Evolutionary conservation across 1,284 basidiomycete genomes (phyloP).

Genomic region (Malassezia brasiliensis): DNA sequence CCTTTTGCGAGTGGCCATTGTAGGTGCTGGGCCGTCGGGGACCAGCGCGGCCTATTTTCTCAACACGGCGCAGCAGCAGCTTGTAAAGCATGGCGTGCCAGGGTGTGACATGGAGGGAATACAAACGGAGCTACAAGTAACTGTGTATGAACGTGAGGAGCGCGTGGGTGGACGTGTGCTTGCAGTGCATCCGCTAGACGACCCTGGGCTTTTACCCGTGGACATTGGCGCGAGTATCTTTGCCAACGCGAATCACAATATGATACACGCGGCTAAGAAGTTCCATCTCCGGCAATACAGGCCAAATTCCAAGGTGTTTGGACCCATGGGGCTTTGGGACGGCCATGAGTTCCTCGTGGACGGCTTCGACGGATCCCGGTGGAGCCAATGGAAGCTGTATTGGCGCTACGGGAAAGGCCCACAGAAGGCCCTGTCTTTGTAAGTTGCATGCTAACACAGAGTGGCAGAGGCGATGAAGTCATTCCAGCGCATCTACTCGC

Average conservation of each 20-base stretch:
- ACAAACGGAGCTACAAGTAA: conserved; percentile 55
- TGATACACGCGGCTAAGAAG: conserved; percentile 24
- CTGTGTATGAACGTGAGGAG: conserved; percentile 66
- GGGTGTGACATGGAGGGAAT: background rate
- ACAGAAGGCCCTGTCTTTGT: conserved; percentile 52
- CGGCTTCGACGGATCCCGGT: conserved; percentile 33
- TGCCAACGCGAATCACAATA: conserved; percentile 67
- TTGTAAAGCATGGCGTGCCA: background rate
- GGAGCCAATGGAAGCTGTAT: conserved; percentile 37
- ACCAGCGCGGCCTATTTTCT: conserved; percentile 81
- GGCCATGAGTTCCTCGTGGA: conserved; percentile 52
- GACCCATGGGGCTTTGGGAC: conserved; percentile 60
- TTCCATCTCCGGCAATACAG: conserved; percentile 17
- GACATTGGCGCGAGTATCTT: conserved; percentile 84
- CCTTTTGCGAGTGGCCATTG: conserved; percentile 58
- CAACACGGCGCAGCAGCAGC: conserved; percentile 50
- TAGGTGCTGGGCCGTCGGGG: conserved; percentile 82
- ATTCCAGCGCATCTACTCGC: conserved; percentile 58
- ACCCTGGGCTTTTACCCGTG: conserved; percentile 55
- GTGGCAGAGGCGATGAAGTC: conserved; percentile 52
- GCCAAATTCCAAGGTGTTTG: background rate
- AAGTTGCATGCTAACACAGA: conserved; percentile 48
- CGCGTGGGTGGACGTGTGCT: conserved; percentile 77
- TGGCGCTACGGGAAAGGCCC: conserved; percentile 72
- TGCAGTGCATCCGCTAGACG: conserved; percentile 64